Conservation (phyloP, 306 rosid genomes). For the Trifolium pratense region DNA sequence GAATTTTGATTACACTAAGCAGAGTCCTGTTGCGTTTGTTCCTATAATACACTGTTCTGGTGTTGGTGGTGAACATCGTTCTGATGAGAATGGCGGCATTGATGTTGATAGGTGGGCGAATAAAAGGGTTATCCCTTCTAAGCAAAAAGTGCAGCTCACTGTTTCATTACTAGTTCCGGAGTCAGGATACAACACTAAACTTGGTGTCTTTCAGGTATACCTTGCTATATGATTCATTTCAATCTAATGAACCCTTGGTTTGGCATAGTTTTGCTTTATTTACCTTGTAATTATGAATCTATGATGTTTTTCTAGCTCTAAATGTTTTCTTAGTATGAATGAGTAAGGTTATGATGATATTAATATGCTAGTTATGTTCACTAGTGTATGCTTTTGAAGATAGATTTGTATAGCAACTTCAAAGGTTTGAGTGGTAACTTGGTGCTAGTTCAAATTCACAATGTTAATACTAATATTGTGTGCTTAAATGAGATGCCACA, state of each 20-base stretch:
- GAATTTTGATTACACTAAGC: constrained; percentile 80
- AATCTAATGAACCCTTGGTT: constrained; percentile 8
- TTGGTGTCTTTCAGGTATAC: constrained; percentile 94
- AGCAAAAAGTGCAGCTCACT: constrained; percentile 59
- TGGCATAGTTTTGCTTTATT: not conserved
- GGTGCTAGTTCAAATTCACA: constrained; percentile 25
- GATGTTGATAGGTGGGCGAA: constrained; percentile 31
- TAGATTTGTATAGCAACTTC: constrained; percentile 1
- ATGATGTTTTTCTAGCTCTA: constrained; percentile 31
- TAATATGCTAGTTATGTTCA: constrained; percentile 21
- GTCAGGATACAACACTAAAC: constrained; percentile 86
- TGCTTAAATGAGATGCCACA: not conserved
- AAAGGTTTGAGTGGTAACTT: constrained; percentile 11
- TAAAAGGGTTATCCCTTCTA: constrained; percentile 55
- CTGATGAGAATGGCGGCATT: constrained; percentile 34
- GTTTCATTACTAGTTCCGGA: constrained; percentile 78
- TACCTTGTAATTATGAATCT: not conserved
- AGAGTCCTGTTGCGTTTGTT: constrained; percentile 76
- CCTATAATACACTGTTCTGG: constrained; percentile 59
- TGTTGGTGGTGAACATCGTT: constrained; percentile 45
- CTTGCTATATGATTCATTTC: constrained; percentile 26
- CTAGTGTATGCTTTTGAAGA: constrained; percentile 10
- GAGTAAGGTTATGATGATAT: not conserved
- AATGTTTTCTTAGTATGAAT: constrained; percentile 11
- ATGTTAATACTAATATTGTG: not conserved